Evolutionary conservation across 768 basidiomycete genomes (phyloP).

Genomic region (Podaxis sp.): DNA sequence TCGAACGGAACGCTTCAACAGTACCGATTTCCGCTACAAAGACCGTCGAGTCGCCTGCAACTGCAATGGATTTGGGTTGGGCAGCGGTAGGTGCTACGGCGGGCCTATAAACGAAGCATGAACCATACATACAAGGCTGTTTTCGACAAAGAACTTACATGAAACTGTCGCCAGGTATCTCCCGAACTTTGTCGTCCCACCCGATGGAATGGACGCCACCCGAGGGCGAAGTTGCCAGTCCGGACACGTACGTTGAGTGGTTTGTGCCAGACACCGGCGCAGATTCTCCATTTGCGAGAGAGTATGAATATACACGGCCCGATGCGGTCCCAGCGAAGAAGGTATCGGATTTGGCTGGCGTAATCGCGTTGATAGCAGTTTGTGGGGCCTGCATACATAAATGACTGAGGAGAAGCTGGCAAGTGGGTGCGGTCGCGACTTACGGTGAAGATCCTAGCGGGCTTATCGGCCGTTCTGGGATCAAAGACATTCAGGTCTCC

Average conservation of each 20-base stretch:
- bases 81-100: slow-evolving; percentile 50
- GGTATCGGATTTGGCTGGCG: slow-evolving; percentile 43
- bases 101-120: slow-evolving; percentile 33
- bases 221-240: slow-evolving; percentile 43
- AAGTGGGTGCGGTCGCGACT: not conserved
- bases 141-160: slow-evolving; percentile 33
- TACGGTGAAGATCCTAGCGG: slow-evolving; percentile 61
- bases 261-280: slow-evolving; percentile 54
- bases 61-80: slow-evolving; percentile 69
- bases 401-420: too few relatives aligned
- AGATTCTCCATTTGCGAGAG: slow-evolving; percentile 44
- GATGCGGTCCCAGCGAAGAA: slow-evolving; percentile 83
- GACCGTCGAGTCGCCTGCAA: slow-evolving; percentile 56
- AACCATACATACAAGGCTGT: not conserved
- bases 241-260: slow-evolving; percentile 71
- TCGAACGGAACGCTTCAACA: slow-evolving; percentile 67
- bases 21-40: slow-evolving; percentile 59
- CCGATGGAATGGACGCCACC: slow-evolving; percentile 69
- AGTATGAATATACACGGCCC: slow-evolving; percentile 70
- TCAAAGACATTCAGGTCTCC: slow-evolving; percentile 86
- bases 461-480: slow-evolving; percentile 59
- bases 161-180: slow-evolving; percentile 50
- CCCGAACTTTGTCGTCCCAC: slow-evolving; percentile 77
- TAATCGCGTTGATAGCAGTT: slow-evolving; percentile 70
- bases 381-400: slow-evolving; percentile 62